Evolutionary conservation across 192 early-diverging fungal species (phyloP), one percentile per base, ranked within the genome.

Genomic region (Dissophora ornata): DNA sequence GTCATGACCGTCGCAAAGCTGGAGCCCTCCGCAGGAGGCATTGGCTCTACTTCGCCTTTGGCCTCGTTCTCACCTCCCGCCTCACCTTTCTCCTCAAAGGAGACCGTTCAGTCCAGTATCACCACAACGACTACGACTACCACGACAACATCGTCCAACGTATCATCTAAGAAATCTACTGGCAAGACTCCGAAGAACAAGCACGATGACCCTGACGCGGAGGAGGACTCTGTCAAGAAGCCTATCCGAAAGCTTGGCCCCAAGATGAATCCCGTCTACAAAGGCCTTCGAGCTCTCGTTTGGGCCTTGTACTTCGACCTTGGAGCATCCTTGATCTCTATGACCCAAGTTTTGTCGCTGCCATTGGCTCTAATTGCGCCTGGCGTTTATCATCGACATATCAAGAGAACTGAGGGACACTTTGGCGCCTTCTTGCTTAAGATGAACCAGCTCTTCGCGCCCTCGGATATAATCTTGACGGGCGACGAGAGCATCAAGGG

Each of bases 381-480:
- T 0, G 55, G 58, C 13, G 45, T 73, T 15, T 82, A 74, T 33
- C 63, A 51, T 2, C 63, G 62, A n/a, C 71, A 79, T 11, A 82
- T 82, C 67, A 69, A 59, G 36, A 67, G 68, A 22, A 82, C 81
- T 3, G 47, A 69, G 44, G 71, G 57, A n/a, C 73, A 71, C 29
- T 82, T 79, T 67, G 81, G 81, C 42, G 71, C 71, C 13, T 64
- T 81, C 40, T 19, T 88, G n/a, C 63, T 88, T 19, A 71, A 68
- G 45, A 69, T 85, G 32, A 82, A 81, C 32, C 80, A 86, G 30
- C 79, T 80, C 4, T 86, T 88, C 56, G 82, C 85, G 33, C 85
- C 87, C 1, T 69, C 82, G 21, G 67, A 81, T 28, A 45, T 88
- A 32, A 47, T 86, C 0, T 42, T 88, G 12, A 83, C 84, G 3